phyloP scores from a whole-genome alignment of 83 land plant genomes.

The Larix sibirica region DNA sequence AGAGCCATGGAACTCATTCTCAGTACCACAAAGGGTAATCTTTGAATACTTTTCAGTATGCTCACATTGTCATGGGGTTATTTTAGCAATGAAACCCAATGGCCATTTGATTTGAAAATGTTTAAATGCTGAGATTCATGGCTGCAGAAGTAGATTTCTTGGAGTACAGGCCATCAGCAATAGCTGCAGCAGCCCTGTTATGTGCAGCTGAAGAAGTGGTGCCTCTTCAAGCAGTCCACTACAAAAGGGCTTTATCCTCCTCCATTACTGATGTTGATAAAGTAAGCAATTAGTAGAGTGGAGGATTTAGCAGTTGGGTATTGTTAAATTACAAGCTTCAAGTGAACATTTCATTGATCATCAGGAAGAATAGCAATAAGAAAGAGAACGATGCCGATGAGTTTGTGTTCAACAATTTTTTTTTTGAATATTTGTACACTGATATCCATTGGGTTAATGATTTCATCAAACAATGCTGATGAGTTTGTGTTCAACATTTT shows the following conservation, averaged over 20 bases:
- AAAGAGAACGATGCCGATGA: background rate
- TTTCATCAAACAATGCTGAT: background rate
- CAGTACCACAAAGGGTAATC: slow-evolving; percentile 39
- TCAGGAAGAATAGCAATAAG: background rate
- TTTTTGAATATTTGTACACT: no score
- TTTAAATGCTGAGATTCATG: no score
- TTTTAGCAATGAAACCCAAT: no score
- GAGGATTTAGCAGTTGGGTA: background rate
- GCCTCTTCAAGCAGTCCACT: slow-evolving; percentile 23
- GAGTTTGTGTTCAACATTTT: background rate
- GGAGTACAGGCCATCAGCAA: slow-evolving; percentile 47
- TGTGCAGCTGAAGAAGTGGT: slow-evolving; percentile 43
- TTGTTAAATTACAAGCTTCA: background rate
- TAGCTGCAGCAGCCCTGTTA: slow-evolving; percentile 51
- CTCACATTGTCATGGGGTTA: background rate
- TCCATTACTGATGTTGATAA: slow-evolving; percentile 37
- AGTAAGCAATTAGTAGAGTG: slow-evolving; percentile 24
- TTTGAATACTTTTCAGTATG: background rate
- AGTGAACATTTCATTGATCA: background rate
- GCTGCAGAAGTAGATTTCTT: slow-evolving; percentile 40
- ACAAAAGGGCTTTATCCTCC: slow-evolving; percentile 41
- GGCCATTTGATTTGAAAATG: background rate
- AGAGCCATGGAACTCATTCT: slow-evolving; percentile 39
- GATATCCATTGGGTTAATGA: background rate
- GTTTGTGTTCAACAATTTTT: background rate